A percentile compares a stretch with the other conserved stretches of the same genome.
Conservation (phyloP, 495 filamentous ascomycete species). For the Xylaria palmicola region DNA sequence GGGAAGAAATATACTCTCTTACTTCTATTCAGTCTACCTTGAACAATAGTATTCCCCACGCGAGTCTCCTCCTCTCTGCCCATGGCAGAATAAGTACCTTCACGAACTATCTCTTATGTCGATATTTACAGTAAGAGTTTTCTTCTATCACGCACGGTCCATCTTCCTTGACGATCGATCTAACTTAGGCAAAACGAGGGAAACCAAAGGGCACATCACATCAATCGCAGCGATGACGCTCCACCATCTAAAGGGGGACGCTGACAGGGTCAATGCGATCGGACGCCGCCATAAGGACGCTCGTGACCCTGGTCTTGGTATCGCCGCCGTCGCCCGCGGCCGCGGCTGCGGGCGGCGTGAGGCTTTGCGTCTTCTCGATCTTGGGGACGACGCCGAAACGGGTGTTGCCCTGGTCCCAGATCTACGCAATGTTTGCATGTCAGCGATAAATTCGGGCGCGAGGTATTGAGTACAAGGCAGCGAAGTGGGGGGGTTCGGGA, state of each 20-base stretch:
- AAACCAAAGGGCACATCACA: background rate
- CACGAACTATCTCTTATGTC: too few species aligned
- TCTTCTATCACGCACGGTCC: too few species aligned
- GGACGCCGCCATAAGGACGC: constrained; percentile 13
- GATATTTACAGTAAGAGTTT: too few species aligned
- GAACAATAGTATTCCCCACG: too few species aligned
- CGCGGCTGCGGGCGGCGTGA: constrained; percentile 32
- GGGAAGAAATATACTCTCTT: too few species aligned
- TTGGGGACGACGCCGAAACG: constrained; percentile 71
- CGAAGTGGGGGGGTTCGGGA: too few species aligned
- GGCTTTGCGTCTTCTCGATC: constrained; percentile 56
- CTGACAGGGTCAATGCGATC: background rate
- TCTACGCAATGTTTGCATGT: constrained; percentile 35
- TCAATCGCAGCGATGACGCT: background rate
- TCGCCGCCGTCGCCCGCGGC: constrained; percentile 7
- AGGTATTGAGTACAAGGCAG: too few species aligned
- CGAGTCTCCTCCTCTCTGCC: too few species aligned
- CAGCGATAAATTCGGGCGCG: background rate
- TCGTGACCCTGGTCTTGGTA: constrained; percentile 17
- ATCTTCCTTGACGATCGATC: background rate
- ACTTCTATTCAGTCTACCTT: too few species aligned
- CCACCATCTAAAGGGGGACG: constrained; percentile 3
- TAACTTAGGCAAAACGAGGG: background rate
- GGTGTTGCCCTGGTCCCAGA: constrained; percentile 74
- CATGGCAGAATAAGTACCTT: too few species aligned